These are phyloP conservation scores for Cutaneotrichosporon curvatum DNA, from an alignment of 1,284 basidiomycete genomes.

Conservation along the genomic window DNA sequence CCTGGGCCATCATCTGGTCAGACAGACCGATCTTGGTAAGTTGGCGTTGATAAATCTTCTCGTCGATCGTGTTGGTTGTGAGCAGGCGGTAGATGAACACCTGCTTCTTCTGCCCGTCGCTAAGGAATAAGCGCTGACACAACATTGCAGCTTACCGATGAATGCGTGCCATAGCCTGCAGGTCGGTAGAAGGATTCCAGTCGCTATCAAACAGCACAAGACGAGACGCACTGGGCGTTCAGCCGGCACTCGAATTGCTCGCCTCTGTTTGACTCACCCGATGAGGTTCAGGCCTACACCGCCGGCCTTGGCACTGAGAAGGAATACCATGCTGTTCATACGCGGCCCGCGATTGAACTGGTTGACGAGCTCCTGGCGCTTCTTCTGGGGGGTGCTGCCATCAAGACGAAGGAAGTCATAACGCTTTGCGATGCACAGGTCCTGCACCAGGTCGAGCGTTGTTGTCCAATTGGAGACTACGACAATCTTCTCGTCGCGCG, in stretches of 20 bases:
- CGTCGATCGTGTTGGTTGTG: conserved; percentile 51
- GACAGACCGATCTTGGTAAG: conserved; percentile 86
- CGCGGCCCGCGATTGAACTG: conserved; percentile 36
- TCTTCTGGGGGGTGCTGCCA: conserved; percentile 70
- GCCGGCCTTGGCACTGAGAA: conserved; percentile 91
- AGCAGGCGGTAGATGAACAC: conserved; percentile 92
- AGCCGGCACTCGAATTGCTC: not conserved
- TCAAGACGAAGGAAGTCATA: conserved; percentile 84
- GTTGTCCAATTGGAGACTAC: conserved; percentile 84
- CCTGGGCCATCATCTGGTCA: conserved; percentile 50
- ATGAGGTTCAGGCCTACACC: conserved; percentile 92
- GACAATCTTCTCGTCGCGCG: conserved; percentile 86
- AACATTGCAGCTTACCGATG: conserved; percentile 58
- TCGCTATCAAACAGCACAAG: conserved; percentile 78
- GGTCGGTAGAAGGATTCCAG: conserved; percentile 62
- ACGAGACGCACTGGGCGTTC: conserved; percentile 59
- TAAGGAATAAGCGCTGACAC: conserved; percentile 35
- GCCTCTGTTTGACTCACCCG: conserved; percentile 36
- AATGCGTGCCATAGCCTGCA: conserved; percentile 96
- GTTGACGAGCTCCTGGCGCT: conserved; percentile 58
- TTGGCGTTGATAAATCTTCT: conserved; percentile 58
- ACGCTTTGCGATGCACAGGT: conserved; percentile 65
- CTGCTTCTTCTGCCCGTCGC: conserved; percentile 87
- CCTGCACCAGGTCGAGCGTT: conserved; percentile 86
- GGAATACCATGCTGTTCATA: conserved; percentile 60